A percentile compares a stretch with the other conserved stretches of the same genome.
Conservation (phyloP, 805 yeast genomes). For the Brettanomyces custersianus region DNA sequence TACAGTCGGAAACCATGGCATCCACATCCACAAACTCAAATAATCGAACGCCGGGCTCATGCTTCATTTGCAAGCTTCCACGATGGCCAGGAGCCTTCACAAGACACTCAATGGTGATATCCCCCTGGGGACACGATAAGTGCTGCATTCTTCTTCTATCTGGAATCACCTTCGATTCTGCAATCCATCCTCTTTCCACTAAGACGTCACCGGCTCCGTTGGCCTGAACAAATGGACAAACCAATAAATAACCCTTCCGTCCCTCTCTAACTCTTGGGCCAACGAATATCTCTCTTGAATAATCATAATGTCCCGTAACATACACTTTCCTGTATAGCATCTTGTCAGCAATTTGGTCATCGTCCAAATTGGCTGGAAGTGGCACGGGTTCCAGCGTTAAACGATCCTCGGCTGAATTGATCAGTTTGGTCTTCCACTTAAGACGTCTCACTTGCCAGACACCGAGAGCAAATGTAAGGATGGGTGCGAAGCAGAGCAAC, state of each 20-base stretch:
- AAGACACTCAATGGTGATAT: constrained; percentile 63
- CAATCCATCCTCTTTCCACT: constrained; percentile 89
- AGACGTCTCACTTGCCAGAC: constrained; percentile 87
- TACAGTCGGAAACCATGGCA: constrained; percentile 66
- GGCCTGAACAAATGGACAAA: constrained; percentile 72
- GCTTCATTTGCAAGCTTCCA: constrained; percentile 58
- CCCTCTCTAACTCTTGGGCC: constrained; percentile 81
- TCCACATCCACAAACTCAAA: constrained; percentile 77
- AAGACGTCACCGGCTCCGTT: constrained; percentile 71
- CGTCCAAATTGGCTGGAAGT: constrained; percentile 58
- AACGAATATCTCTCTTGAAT: constrained; percentile 79
- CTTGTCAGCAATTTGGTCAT: constrained; percentile 50
- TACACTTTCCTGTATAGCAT: constrained; percentile 77
- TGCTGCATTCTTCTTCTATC: constrained; percentile 49
- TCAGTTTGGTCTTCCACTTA: constrained; percentile 79
- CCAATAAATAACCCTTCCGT: constrained; percentile 65
- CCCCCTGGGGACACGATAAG: constrained; percentile 65
- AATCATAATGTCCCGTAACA: constrained; percentile 72
- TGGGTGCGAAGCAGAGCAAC: constrained; percentile 67
- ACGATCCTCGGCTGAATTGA: constrained; percentile 76
- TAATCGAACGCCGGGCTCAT: constrained; percentile 53
- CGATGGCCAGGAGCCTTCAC: constrained; percentile 60
- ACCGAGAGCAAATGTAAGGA: constrained; percentile 77
- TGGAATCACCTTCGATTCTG: constrained; percentile 56
- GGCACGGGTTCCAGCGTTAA: constrained; percentile 65